Conservation (phyloP, 2,329 filamentous ascomycete species). For the Arthrobotrys entomopaga region DNA sequence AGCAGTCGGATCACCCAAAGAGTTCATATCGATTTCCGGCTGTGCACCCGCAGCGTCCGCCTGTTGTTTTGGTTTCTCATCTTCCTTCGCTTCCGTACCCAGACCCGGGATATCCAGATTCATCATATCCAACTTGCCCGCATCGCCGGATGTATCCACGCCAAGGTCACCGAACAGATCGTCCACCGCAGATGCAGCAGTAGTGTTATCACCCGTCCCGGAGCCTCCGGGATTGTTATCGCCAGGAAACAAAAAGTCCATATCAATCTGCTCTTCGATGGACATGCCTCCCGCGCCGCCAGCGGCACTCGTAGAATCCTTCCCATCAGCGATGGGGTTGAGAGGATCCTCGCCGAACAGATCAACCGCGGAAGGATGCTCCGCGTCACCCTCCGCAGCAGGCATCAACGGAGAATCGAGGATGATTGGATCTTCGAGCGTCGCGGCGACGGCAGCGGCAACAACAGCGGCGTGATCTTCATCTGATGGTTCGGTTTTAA, state of each 20-base stretch:
- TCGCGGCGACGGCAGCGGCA: conserved; percentile 25
- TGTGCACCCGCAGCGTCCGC: background rate
- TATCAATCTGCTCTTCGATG: conserved; percentile 50
- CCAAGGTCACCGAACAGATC: conserved; percentile 41
- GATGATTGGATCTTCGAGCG: conserved; percentile 41
- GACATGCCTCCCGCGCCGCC: conserved; percentile 21
- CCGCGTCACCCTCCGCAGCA: conserved; percentile 14
- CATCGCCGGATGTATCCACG: conserved; percentile 22
- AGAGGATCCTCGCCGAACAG: conserved; percentile 45
- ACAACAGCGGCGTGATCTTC: background rate
- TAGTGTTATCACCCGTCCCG: background rate
- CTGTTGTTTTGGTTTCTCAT: conserved; percentile 20
- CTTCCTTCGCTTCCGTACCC: conserved; percentile 9
- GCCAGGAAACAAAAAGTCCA: conserved; percentile 45
- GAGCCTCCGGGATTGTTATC: background rate
- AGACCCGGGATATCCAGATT: conserved; percentile 40
- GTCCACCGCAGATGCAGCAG: conserved; percentile 19
- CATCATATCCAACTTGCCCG: conserved; percentile 39
- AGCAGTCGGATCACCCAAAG: conserved; percentile 1
- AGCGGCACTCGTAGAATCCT: background rate
- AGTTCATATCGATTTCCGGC: conserved; percentile 27
- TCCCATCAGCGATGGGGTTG: conserved; percentile 23
- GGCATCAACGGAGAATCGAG: conserved; percentile 44
- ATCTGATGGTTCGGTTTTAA: conserved; percentile 15
- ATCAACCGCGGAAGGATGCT: conserved; percentile 31